Percentiles rank a stretch among this genome's conserved stretches.
phyloP scores from a whole-genome alignment of 164 flowering plant species.

The Kalanchoe fedtschenkoi region DNA sequence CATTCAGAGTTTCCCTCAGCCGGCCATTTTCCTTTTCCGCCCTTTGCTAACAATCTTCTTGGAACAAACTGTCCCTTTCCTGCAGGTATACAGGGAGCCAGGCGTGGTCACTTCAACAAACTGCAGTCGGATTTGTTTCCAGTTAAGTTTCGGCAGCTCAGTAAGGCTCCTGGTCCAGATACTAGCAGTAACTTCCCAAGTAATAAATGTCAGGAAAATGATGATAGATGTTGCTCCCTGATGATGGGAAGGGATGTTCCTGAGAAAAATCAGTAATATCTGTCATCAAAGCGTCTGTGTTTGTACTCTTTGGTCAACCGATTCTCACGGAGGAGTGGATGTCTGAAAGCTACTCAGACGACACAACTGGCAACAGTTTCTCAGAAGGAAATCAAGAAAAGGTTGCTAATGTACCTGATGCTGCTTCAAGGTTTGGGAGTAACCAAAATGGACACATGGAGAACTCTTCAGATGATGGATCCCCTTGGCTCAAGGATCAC shows the following conservation, averaged over 20 bases:
- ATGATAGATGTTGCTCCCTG: conserved; percentile 27
- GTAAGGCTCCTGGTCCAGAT: conserved; percentile 11
- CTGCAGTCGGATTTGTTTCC: conserved; percentile 25
- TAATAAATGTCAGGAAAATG: conserved; percentile 9
- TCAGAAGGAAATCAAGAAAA: conserved; percentile 29
- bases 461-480: conserved; percentile 17
- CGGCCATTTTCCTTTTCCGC: conserved; percentile 26
- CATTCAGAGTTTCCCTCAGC: conserved; percentile 19
- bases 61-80: conserved; percentile 26
- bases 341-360: conserved; percentile 31
- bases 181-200: conserved; percentile 5
- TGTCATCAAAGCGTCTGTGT: conserved; percentile 20
- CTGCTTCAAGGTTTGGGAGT: conserved; percentile 24
- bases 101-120: conserved; percentile 39
- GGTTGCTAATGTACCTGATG: conserved; percentile 18
- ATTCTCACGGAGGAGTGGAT: conserved; percentile 33
- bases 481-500: conserved; percentile 20
- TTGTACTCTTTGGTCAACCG: conserved; percentile 41
- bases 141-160: conserved; percentile 14
- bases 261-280: conserved; percentile 17
- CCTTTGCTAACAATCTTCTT: conserved; percentile 20
- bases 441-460: conserved; percentile 16
- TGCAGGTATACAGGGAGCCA: conserved; percentile 69
- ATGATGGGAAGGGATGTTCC: conserved; percentile 25
- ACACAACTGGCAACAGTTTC: conserved; percentile 20